Conservation (phyloP, 441 rosid genomes). For the Arabidopsis hybrid region DNA sequence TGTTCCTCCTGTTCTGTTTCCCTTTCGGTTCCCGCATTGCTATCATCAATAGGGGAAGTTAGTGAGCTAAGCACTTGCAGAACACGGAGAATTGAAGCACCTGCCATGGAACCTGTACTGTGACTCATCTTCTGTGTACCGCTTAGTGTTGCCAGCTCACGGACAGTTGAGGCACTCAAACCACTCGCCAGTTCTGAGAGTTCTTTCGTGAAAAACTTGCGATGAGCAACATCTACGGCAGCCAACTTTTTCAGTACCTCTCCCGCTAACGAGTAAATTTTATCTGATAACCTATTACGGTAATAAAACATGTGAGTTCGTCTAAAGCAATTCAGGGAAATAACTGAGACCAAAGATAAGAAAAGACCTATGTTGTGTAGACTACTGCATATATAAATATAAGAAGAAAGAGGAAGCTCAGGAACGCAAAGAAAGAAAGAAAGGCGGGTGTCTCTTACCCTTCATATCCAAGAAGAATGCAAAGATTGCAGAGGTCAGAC, state of each 20-base stretch:
- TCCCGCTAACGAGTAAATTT: constrained; percentile 78
- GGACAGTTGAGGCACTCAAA: constrained; percentile 81
- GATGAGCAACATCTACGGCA: constrained; percentile 65
- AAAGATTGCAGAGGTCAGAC: constrained; percentile 77
- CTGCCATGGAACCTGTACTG: constrained; percentile 94
- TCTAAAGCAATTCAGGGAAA: constrained; percentile 16
- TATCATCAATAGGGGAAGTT: constrained; percentile 53
- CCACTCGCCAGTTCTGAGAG: constrained; percentile 83
- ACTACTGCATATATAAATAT: constrained; percentile 8
- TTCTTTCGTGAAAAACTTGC: constrained; percentile 71
- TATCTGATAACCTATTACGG: constrained; percentile 82
- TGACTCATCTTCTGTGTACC: constrained; percentile 83
- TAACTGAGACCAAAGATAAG: constrained; percentile 12
- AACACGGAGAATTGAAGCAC: constrained; percentile 90
- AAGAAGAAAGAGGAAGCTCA: constrained; percentile 26
- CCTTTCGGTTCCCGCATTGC: constrained; percentile 47
- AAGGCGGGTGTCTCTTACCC: constrained; percentile 58
- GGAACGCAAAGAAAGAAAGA: constrained; percentile 10
- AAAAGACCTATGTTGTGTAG: constrained; percentile 10
- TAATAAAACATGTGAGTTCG: constrained; percentile 38
- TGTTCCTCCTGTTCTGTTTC: constrained; percentile 77
- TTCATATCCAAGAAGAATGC: constrained; percentile 85
- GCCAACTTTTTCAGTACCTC: constrained; percentile 92
- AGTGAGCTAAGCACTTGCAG: constrained; percentile 87
- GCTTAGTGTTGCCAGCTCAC: constrained; percentile 79